Percentiles rank a stretch among this genome's conserved stretches.
Evolutionary conservation across 495 filamentous ascomycete species (phyloP).

Genomic region (Aspergillus biplanus): DNA sequence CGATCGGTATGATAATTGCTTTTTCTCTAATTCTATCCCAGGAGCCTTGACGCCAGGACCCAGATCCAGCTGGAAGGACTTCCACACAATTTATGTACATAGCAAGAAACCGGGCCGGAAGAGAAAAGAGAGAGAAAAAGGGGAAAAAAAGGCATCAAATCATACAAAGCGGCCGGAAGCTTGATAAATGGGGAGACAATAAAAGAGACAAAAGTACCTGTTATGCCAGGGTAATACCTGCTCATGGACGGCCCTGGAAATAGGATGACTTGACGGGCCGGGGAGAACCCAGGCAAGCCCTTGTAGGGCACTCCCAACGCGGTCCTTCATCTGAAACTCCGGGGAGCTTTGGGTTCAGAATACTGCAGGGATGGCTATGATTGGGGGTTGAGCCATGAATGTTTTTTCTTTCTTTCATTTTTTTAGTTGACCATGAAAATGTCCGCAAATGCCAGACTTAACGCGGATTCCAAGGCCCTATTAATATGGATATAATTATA

Average conservation of each 20-base stretch:
- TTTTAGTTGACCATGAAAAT: neutral
- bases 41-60: neutral
- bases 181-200: neutral
- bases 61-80: neutral
- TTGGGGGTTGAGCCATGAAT: constrained; percentile 7
- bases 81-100: neutral
- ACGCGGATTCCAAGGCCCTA: neutral
- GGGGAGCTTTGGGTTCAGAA: neutral
- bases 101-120: neutral
- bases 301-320: constrained; percentile 4
- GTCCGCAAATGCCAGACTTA: neutral
- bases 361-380: constrained; percentile 7
- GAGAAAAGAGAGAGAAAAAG: neutral
- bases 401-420: neutral
- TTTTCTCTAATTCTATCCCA: neutral
- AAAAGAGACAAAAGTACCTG: constrained; percentile 4
- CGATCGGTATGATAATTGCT: neutral
- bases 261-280: constrained; percentile 11
- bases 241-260: neutral
- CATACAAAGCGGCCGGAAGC: neutral
- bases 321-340: neutral
- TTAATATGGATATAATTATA: neutral
- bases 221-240: neutral
- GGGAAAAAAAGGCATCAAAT: neutral
- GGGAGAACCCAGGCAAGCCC: constrained; percentile 9